These are phyloP conservation scores for Ramularia endophylla DNA, from an alignment of 2,329 filamentous ascomycete genomes.

Conservation along the genomic window DNA sequence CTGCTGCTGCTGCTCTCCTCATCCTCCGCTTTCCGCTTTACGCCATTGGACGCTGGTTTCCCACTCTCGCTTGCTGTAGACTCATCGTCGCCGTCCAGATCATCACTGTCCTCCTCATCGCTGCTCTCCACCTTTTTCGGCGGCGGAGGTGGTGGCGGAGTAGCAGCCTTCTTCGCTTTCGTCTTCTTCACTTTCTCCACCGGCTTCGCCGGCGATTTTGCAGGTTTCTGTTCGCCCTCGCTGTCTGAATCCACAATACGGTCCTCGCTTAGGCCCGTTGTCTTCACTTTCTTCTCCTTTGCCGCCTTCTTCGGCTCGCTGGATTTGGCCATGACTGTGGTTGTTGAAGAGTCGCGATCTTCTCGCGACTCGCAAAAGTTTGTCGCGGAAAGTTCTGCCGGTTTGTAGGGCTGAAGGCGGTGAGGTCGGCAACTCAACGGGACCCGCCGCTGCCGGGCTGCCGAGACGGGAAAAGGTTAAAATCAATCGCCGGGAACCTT, in stretches of 20 bases:
- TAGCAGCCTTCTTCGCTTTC: neutral
- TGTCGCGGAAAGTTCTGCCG: too few relatives aligned
- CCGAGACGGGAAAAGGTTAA: too few relatives aligned
- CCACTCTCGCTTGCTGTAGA: conserved; percentile 4
- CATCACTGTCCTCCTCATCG: conserved; percentile 1
- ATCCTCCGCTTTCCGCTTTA: conserved; percentile 25
- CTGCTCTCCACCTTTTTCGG: conserved; percentile 10
- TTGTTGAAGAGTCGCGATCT: neutral
- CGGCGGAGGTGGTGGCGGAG: conserved; percentile 3
- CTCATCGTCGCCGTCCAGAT: neutral
- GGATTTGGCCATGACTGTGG: conserved; percentile 10
- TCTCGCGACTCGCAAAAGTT: too few relatives aligned
- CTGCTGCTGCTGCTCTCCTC: conserved; percentile 9
- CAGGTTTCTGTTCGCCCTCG: conserved; percentile 28
- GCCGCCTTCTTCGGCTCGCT: conserved; percentile 10
- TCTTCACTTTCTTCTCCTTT: conserved; percentile 16
- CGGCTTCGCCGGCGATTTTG: conserved; percentile 3
- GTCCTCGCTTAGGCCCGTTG: conserved; percentile 16
- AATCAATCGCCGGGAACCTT: too few relatives aligned
- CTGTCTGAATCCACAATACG: conserved; percentile 25
- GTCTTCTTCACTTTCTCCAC: conserved; percentile 4
- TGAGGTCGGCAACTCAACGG: too few relatives aligned
- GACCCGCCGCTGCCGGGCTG: too few relatives aligned
- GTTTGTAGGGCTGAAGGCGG: too few relatives aligned
- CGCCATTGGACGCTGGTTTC: conserved; percentile 21